A percentile compares a stretch with the other conserved stretches of the same genome.
Conservation (phyloP, 352 stramenopile genomes). For the Phytophthora podocarpi region DNA sequence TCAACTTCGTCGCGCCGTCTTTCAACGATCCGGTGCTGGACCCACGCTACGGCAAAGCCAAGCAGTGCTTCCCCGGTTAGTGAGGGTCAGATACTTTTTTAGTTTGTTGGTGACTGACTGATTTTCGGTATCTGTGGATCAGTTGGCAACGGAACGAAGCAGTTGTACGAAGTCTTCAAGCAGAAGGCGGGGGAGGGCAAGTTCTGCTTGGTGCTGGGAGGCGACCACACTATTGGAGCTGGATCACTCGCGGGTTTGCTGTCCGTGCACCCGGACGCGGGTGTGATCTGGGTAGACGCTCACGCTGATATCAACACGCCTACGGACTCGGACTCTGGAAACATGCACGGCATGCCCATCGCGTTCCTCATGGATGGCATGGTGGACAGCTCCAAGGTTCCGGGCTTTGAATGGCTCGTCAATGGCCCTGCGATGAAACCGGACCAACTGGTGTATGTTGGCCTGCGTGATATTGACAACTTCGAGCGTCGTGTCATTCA, state of each 20-base stretch:
- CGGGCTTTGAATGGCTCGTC: slow-evolving; percentile 95
- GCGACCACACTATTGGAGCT: slow-evolving; percentile 96
- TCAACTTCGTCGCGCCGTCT: slow-evolving; percentile 62
- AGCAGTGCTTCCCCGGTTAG: slow-evolving; percentile 76
- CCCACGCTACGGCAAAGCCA: slow-evolving; percentile 66
- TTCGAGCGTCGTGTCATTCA: slow-evolving; percentile 92
- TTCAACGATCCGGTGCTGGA: slow-evolving; percentile 70
- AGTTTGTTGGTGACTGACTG: background rate
- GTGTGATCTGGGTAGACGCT: slow-evolving; percentile 98
- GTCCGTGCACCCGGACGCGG: slow-evolving; percentile 89
- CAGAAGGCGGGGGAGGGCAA: slow-evolving; percentile 89
- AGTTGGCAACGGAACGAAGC: slow-evolving; percentile 88
- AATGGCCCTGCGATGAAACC: slow-evolving; percentile 76
- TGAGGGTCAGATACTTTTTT: background rate
- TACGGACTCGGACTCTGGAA: slow-evolving; percentile 88
- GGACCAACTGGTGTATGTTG: slow-evolving; percentile 96
- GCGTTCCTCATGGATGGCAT: slow-evolving; percentile 94
- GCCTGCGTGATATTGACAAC: slow-evolving; percentile 93
- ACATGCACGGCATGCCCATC: slow-evolving; percentile 99
- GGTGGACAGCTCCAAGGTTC: slow-evolving; percentile 86
- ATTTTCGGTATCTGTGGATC: background rate
- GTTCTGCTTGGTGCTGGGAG: slow-evolving; percentile 96
- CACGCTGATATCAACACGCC: slow-evolving; percentile 99
- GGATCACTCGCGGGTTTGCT: slow-evolving; percentile 94
- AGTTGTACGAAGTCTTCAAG: slow-evolving; percentile 83